These are phyloP conservation scores for Volvox reticuliferus DNA, from an alignment of 139 green algal species.

Conservation along the genomic window DNA sequence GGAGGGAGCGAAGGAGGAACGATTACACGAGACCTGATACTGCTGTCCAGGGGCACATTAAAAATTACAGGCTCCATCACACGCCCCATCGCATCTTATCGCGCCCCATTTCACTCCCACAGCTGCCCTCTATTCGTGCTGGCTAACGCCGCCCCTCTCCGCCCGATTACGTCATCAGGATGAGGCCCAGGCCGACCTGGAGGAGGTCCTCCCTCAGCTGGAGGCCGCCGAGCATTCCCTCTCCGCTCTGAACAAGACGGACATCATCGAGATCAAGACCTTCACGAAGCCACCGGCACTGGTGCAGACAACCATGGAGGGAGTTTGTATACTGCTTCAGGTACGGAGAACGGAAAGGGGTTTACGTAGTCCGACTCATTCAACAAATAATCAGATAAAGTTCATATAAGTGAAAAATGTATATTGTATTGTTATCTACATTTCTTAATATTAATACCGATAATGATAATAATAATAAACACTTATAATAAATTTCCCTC, in stretches of 20 bases:
- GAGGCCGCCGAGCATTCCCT: slow-evolving; percentile 82
- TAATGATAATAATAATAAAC: too few species aligned
- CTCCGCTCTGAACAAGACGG: slow-evolving; percentile 85
- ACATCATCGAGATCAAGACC: slow-evolving; percentile 90
- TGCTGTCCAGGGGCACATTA: too few species aligned
- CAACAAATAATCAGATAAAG: too few species aligned
- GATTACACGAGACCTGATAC: too few species aligned
- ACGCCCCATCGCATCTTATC: too few species aligned
- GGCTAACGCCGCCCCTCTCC: not conserved
- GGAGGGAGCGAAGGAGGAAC: not conserved
- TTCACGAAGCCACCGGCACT: slow-evolving; percentile 87
- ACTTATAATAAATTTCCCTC: too few species aligned
- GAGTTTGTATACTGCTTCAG: slow-evolving; percentile 77
- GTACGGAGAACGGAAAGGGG: not conserved
- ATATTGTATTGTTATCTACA: too few species aligned
- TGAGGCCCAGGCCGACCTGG: slow-evolving; percentile 83
- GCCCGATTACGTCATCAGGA: slow-evolving; percentile 73
- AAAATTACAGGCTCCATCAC: too few species aligned
- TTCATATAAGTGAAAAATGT: too few species aligned
- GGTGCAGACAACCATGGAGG: slow-evolving; percentile 82
- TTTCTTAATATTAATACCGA: too few species aligned
- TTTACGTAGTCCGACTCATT: too few species aligned
- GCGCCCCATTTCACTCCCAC: not conserved
- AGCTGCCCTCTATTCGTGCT: not conserved
- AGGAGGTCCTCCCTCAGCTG: slow-evolving; percentile 83